These are phyloP conservation scores for Chlorella variabilis DNA, from an alignment of 163 green algal genomes.

Conservation along the genomic window DNA sequence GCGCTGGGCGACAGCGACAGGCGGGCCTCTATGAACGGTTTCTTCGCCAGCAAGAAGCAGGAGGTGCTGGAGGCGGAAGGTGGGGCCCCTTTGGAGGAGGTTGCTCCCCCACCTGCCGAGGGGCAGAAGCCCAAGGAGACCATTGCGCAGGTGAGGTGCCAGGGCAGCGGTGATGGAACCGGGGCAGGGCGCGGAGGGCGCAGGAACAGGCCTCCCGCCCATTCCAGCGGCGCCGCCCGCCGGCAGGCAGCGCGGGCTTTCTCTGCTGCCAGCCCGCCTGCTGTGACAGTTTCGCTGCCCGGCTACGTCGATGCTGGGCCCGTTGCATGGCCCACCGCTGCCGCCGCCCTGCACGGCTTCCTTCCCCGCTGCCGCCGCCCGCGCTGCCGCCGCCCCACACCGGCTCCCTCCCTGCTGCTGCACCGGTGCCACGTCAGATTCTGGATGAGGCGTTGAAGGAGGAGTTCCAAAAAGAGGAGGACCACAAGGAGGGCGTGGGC, in stretches of 20 bases:
- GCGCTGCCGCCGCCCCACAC: not conserved
- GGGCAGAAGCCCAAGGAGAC: conserved; percentile 56
- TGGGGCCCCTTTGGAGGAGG: too few relatives aligned
- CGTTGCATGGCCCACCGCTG: too few relatives aligned
- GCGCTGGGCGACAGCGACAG: too few relatives aligned
- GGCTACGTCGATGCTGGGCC: too few relatives aligned
- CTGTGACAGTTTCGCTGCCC: too few relatives aligned
- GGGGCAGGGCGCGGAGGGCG: too few relatives aligned
- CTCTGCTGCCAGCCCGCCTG: too few relatives aligned
- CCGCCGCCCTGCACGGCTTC: too few relatives aligned
- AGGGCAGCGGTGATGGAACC: too few relatives aligned
- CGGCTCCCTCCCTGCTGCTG: not conserved
- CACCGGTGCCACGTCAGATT: conserved; percentile 24
- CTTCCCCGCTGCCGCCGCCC: not conserved
- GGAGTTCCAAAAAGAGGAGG: conserved; percentile 69
- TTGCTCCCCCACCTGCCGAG: not conserved
- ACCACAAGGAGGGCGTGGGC: conserved; percentile 58
- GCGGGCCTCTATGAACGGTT: not conserved
- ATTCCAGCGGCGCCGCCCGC: too few relatives aligned
- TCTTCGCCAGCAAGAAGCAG: not conserved
- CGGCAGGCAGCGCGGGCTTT: too few relatives aligned
- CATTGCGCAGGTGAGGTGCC: conserved; percentile 56
- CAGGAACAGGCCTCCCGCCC: too few relatives aligned
- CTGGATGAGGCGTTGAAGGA: conserved; percentile 71
- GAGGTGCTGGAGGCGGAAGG: not conserved